Conservation (phyloP, 371 early-diverging fungal species). For the Dichotomocladium elegans region DNA sequence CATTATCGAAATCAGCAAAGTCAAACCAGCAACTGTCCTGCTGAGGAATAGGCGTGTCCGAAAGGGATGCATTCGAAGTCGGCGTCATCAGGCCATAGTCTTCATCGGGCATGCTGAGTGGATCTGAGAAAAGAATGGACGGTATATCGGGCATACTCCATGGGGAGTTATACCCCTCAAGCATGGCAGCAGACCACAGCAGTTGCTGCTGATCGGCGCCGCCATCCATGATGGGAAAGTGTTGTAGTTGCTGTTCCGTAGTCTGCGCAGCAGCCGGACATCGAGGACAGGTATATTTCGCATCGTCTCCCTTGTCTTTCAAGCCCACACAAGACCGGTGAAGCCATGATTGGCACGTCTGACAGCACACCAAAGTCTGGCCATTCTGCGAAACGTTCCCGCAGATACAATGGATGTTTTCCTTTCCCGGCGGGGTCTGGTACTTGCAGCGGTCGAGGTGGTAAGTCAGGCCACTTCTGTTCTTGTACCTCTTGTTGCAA, state of each 20-base stretch:
- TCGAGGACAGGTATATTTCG: slow-evolving; percentile 46
- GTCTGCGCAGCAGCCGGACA: slow-evolving; percentile 13
- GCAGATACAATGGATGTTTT: slow-evolving; percentile 5
- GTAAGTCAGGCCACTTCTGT: slow-evolving; percentile 32
- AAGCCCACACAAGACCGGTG: slow-evolving; percentile 48
- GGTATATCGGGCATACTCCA: background rate
- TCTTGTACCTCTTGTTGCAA: slow-evolving; percentile 48
- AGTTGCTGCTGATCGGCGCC: slow-evolving; percentile 1
- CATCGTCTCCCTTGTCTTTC: slow-evolving; percentile 26
- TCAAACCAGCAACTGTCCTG: slow-evolving; percentile 18
- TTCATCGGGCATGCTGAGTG: background rate
- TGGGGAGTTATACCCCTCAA: background rate
- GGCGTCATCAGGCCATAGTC: slow-evolving; percentile 1
- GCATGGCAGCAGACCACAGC: background rate
- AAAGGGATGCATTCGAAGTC: background rate
- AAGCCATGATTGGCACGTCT: slow-evolving; percentile 50
- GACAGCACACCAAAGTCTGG: slow-evolving; percentile 46
- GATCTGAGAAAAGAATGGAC: background rate
- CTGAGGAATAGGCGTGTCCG: background rate
- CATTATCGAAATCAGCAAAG: slow-evolving; percentile 30
- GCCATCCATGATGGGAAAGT: too few relatives aligned
- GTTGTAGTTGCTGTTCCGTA: background rate
- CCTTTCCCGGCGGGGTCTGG: slow-evolving; percentile 4
- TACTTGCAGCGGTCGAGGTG: slow-evolving; percentile 44
- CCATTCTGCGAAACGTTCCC: too few relatives aligned